Percentiles rank a stretch among this genome's conserved stretches.
Conservation (phyloP, 2,329 filamentous ascomycete genomes). For the Chrysoporthe puriensis region DNA sequence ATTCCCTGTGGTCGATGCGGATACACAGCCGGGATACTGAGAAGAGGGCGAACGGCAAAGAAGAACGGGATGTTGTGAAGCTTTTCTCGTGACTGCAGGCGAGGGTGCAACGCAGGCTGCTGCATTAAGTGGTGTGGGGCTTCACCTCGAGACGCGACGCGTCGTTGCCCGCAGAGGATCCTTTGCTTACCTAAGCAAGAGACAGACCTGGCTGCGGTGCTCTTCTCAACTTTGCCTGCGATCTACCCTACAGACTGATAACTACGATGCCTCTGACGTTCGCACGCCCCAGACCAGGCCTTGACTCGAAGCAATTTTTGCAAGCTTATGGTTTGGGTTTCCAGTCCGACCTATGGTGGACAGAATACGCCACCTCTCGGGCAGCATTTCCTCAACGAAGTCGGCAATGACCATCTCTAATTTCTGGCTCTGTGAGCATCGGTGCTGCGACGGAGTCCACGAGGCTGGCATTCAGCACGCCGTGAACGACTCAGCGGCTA, state of each 20-base stretch:
- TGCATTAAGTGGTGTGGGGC: conserved; percentile 20
- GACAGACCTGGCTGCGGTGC: not conserved
- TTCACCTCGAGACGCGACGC: conserved; percentile 12
- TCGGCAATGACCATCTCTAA: too few species aligned
- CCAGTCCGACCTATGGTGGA: too few species aligned
- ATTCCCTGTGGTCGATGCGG: not conserved
- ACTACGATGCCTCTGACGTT: too few species aligned
- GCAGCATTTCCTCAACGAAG: too few species aligned
- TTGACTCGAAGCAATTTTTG: too few species aligned
- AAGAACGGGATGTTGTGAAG: not conserved
- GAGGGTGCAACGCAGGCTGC: not conserved
- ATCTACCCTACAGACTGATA: not conserved
- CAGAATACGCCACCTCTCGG: too few species aligned
- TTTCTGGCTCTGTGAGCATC: too few species aligned
- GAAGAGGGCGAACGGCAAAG: too few species aligned
- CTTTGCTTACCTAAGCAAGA: not conserved
- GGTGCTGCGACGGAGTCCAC: not conserved
- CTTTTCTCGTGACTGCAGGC: not conserved
- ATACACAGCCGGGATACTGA: not conserved
- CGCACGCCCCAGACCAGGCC: too few species aligned
- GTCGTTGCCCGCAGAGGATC: conserved; percentile 6
- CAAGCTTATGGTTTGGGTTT: too few species aligned
- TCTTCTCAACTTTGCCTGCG: not conserved
- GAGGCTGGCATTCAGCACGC: conserved; percentile 15
- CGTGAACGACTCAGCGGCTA: conserved; percentile 28